Evolutionary conservation across 2,329 filamentous ascomycete species (phyloP), one percentile per base, ranked within the genome.

Genomic region (Pestalotiopsis sp.): DNA sequence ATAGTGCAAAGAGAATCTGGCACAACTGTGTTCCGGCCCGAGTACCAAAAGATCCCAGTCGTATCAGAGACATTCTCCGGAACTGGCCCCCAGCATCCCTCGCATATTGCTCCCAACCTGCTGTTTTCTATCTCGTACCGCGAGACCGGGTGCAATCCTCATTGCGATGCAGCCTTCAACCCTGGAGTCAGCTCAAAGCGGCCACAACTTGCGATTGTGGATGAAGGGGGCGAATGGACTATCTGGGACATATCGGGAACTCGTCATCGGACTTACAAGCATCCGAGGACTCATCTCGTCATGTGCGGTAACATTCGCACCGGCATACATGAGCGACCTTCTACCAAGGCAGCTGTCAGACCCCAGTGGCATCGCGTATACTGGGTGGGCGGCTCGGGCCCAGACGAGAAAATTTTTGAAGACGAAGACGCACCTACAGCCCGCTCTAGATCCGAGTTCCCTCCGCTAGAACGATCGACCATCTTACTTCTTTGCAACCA

Each of bases 101-200:
- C 89, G 0, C 82, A 82, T 65, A 82, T 94, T 17, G 82, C 86
- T 52, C 79, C 86, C 2, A 89, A 88, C 59, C 85, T 85, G 0
- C 74, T 92, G 2, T 76, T 88, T 6, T 83, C 81, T 11, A 77
- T 94, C n/a, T 77, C 81, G 0, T 81, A 82, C 14, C 76, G 82
- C 2, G 79, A 86, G 38, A 90, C 88, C 0, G 89, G 87, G 1
- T 86, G 86, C 1, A 80, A 79, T 38, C 75, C 83, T 0, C 90
- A 93, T 73, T 84, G 85, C 0, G 90, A 94, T 77, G 82, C 92
- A 3, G 79, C 87, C 0, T 92, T 94, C 76, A 91, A 90, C 71
- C 87, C 91, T 0, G 78, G 79, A 3, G 75, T 74, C 4, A 80
- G 68, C 71, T 87, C 80, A 76, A 87, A 83, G 68, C 79, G 82